These are phyloP conservation scores for Artemisia annua DNA, from an alignment of 129 eudicot species.

Conservation along the genomic window DNA sequence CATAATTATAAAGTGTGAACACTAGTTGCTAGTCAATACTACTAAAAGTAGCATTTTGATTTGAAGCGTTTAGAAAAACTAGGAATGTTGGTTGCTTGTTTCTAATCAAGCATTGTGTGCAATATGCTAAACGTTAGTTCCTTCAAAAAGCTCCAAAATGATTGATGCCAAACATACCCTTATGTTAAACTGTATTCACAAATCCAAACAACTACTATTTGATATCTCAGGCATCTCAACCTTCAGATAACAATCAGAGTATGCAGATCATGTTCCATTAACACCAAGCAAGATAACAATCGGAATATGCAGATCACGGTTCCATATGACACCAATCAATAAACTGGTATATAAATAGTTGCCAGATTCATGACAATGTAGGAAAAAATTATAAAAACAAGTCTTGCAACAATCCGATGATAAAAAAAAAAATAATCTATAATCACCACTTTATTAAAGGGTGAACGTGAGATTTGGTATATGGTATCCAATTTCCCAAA, in stretches of 20 bases:
- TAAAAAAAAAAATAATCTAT: slow-evolving; percentile 28
- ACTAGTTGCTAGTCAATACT: too few species aligned
- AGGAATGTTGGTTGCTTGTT: too few species aligned
- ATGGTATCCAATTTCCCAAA: slow-evolving; percentile 22
- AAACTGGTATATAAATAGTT: slow-evolving; percentile 22
- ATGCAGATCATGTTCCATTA: slow-evolving; percentile 15
- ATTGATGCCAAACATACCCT: too few species aligned
- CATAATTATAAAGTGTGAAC: too few species aligned
- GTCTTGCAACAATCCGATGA: slow-evolving; percentile 31
- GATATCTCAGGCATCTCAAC: too few species aligned
- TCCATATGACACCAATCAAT: slow-evolving; percentile 6
- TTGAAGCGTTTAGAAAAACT: too few species aligned
- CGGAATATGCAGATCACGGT: background rate
- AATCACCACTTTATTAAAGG: slow-evolving; percentile 30
- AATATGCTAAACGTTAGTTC: too few species aligned
- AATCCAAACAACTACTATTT: too few species aligned
- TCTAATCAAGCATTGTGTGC: too few species aligned
- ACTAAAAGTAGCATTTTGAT: too few species aligned
- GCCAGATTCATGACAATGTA: slow-evolving; percentile 29
- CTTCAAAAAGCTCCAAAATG: too few species aligned
- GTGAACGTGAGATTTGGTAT: slow-evolving; percentile 4
- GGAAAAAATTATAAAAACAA: slow-evolving; percentile 3
- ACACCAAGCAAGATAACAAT: background rate
- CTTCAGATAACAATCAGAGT: background rate
- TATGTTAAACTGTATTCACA: too few species aligned